These are phyloP conservation scores for Huntiella abstrusa DNA, from an alignment of 2,329 filamentous ascomycete genomes.

Conservation along the genomic window DNA sequence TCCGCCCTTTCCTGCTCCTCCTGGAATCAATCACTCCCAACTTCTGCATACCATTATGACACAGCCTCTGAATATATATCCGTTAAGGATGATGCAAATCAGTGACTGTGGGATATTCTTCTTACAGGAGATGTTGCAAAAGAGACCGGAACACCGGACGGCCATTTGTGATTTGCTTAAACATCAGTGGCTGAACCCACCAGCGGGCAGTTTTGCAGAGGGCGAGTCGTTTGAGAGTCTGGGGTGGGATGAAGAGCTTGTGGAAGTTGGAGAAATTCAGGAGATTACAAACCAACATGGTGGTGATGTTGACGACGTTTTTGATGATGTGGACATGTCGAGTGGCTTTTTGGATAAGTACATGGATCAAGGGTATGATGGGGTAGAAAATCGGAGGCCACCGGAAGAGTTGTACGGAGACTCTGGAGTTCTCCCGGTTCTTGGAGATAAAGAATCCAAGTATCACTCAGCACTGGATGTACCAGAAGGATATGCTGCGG, in stretches of 20 bases:
- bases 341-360: constrained; percentile 8
- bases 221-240: constrained; percentile 11
- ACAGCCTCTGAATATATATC: constrained; percentile 43
- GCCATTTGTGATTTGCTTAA: constrained; percentile 50
- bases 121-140: constrained; percentile 58
- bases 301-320: not conserved
- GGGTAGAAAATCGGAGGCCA: not conserved
- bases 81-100: constrained; percentile 39
- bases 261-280: constrained; percentile 19
- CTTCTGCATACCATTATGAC: constrained; percentile 80
- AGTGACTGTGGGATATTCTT: constrained; percentile 56
- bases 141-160: constrained; percentile 59
- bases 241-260: constrained; percentile 20
- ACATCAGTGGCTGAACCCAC: constrained; percentile 52
- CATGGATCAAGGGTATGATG: not conserved
- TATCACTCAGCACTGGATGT: no score
- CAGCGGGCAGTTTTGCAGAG: no score
- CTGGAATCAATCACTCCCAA: constrained; percentile 56
- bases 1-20: constrained; percentile 65
- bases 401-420: not conserved
- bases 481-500: no score
- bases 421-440: constrained; percentile 6
- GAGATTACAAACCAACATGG: not conserved
- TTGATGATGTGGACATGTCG: constrained; percentile 10
- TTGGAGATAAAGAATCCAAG: not conserved